These are phyloP conservation scores for Zygosaccharomyces sapae DNA, from an alignment of 1,139 yeast genomes.

Conservation along the genomic window DNA sequence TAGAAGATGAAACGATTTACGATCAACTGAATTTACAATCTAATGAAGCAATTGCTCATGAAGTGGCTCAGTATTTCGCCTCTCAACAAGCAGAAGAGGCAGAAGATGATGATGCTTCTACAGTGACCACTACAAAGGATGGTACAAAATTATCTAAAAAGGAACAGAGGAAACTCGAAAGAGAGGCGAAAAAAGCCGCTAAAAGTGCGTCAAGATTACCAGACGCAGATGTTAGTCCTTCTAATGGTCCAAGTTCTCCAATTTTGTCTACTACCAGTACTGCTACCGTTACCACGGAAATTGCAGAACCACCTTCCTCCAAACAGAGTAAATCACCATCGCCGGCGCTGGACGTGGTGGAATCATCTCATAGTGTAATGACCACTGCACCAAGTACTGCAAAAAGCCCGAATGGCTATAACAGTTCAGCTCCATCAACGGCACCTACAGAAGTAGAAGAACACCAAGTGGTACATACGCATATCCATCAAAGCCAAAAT, in stretches of 20 bases:
- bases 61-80: constrained; percentile 42
- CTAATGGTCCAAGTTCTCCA: constrained; percentile 13
- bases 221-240: constrained; percentile 20
- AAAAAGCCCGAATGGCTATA: constrained; percentile 16
- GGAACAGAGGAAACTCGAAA: constrained; percentile 34
- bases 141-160: constrained; percentile 32
- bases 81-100: constrained; percentile 33
- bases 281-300: constrained; percentile 5
- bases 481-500: constrained; percentile 32
- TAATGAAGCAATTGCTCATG: constrained; percentile 47
- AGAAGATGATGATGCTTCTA: constrained; percentile 17
- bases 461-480: constrained; percentile 26
- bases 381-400: constrained; percentile 19
- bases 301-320: constrained; percentile 7
- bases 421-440: constrained; percentile 10
- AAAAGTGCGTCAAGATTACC: constrained; percentile 33
- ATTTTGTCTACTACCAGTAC: constrained; percentile 14
- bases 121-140: constrained; percentile 16
- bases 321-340: constrained; percentile 20
- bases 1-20: constrained; percentile 73
- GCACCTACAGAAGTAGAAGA: constrained; percentile 8
- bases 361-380: constrained; percentile 15
- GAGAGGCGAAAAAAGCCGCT: constrained; percentile 37
- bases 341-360: constrained; percentile 17
- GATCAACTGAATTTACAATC: constrained; percentile 61